These are phyloP conservation scores for Rosa chinensis DNA, from an alignment of 306 rosid species.

Conservation along the genomic window DNA sequence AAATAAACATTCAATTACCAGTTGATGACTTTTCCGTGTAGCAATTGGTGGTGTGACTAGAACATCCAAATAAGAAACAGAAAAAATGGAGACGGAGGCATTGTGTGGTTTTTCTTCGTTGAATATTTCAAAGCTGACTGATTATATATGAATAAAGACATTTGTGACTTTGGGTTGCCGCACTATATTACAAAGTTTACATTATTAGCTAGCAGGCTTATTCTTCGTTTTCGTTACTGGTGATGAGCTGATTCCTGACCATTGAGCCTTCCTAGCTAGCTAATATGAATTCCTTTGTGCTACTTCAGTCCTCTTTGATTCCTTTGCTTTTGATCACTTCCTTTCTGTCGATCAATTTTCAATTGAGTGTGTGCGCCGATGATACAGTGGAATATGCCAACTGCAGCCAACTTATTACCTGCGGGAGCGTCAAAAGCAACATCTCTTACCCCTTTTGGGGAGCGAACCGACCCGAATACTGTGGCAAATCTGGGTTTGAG, in stretches of 20 bases:
- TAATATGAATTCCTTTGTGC: not conserved
- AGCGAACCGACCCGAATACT: not conserved
- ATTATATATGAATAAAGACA: not conserved
- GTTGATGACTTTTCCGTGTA: not conserved
- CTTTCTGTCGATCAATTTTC: not conserved
- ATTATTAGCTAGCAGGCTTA: not conserved
- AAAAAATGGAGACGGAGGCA: not conserved
- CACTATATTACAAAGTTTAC: not conserved
- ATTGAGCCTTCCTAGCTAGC: not conserved
- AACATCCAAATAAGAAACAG: not conserved
- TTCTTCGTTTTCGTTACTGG: not conserved
- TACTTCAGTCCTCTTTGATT: not conserved
- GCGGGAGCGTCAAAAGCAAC: not conserved
- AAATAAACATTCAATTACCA: not conserved
- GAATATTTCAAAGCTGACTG: not conserved
- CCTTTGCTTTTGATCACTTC: slow-evolving; percentile 2
- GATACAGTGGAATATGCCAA: not conserved
- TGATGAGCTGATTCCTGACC: not conserved
- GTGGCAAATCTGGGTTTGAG: slow-evolving; percentile 14
- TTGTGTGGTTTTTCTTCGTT: not conserved
- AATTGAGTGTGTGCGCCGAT: not conserved
- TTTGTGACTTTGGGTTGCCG: not conserved
- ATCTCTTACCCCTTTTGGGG: slow-evolving; percentile 33
- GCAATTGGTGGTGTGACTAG: not conserved
- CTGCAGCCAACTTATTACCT: not conserved